phyloP scores from a whole-genome alignment of 208 protist genomes.

The Blastocrithidia nonstop region DNA sequence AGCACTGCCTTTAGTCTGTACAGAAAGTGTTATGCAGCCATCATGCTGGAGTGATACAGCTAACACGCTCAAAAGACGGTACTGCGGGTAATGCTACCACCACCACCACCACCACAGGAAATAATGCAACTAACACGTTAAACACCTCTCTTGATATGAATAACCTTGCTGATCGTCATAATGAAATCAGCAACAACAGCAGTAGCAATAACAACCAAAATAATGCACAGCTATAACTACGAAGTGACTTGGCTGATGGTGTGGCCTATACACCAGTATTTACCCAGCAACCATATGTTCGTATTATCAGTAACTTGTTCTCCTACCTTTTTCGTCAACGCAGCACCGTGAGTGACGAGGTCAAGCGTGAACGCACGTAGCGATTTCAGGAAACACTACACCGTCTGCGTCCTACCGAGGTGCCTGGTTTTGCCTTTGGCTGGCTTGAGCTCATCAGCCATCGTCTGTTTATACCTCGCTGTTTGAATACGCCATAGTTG shows the following conservation, averaged over 20 bases:
- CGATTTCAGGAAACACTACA: constrained; percentile 85
- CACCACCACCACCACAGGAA: too few species aligned
- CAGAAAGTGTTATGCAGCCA: too few species aligned
- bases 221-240: too few species aligned
- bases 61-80: too few species aligned
- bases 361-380: constrained; percentile 54
- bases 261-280: constrained; percentile 75
- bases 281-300: constrained; percentile 95
- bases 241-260: constrained; percentile 40
- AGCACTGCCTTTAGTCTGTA: too few species aligned
- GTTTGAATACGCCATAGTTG: constrained; percentile 47
- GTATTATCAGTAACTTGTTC: constrained; percentile 90
- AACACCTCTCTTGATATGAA: too few species aligned
- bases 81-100: too few species aligned
- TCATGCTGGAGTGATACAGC: too few species aligned
- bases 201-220: constrained; percentile 1
- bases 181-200: too few species aligned
- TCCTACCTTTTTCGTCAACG: constrained; percentile 61
- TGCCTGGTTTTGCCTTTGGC: constrained; percentile 96
- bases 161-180: constrained; percentile 64
- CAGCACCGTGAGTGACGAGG: constrained; percentile 17
- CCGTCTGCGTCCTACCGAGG: constrained; percentile 69
- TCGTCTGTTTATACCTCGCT: constrained; percentile 93
- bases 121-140: too few species aligned
- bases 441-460: constrained; percentile 98